Evolutionary conservation across 2,329 filamentous ascomycete genomes (phyloP), one percentile per base, ranked within the genome.

Genomic region (Aspergillus amoenus): DNA sequence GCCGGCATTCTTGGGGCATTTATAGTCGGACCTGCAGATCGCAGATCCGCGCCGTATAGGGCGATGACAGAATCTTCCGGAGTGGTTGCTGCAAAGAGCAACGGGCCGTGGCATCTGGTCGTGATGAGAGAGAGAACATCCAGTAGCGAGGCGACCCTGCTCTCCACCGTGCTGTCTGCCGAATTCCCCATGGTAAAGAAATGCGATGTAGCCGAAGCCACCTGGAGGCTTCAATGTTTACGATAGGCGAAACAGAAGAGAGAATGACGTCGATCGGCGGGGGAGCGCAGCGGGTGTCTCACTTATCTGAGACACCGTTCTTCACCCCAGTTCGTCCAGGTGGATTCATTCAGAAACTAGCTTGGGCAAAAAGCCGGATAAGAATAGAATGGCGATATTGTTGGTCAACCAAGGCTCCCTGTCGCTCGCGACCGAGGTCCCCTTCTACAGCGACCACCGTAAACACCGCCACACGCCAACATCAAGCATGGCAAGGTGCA

Each of bases 21-120:
- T 52, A 47, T 56, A 52, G 22, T 24, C 30, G 41, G 34, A 15
- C 49, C 30, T 56, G 47, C 22, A 17, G 17, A 50, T 46, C 44
- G 13, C 30, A 40, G 24, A 52, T 56, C 41, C 80, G 59, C 11
- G 12, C 39, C 39, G 34, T 44, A 34, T 34, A 44, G 22, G 12
- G 15, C 37, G 17, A 24, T 40, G 34, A 50, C 21, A 50, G 47
- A 11, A 48, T 47, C 24, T 30, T 7, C 6, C 8, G 44, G 13
- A 8, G 43, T 18, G 22, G 18, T 24, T 45, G 22, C 13, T 22
- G 17, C 41, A 43, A 21, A n/a, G 27, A 27, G 15, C 21, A 30
- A 5, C 43, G 24, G 43, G 7, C 22, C 43, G 43, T 45, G 27
- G 9, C 9, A 30, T n/a, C 39, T 22, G 39, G 39, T 24, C 11